A percentile compares a stretch with the other conserved stretches of the same genome.
phyloP scores from a whole-genome alignment of 768 basidiomycete genomes.

The Kwoniella shandongensis region DNA sequence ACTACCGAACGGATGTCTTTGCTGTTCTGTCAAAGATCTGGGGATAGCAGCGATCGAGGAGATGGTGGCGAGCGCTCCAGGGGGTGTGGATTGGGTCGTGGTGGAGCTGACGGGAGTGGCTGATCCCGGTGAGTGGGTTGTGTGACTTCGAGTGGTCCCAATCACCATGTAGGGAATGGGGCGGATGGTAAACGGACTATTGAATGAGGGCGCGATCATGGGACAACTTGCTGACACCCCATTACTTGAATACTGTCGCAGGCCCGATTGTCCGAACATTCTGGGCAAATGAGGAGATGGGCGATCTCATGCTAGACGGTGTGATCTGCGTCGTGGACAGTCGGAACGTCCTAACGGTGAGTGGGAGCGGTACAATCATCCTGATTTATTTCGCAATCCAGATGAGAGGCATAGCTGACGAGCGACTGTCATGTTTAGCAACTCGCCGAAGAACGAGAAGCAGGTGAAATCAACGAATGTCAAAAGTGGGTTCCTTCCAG shows the following conservation, averaged over 20 bases:
- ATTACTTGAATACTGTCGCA: constrained; percentile 4
- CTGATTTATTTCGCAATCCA: not conserved
- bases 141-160: not conserved
- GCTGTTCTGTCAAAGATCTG: constrained; percentile 93
- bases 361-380: constrained; percentile 9
- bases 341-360: constrained; percentile 68
- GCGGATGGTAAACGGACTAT: not conserved
- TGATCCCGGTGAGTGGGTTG: constrained; percentile 77
- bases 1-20: constrained; percentile 93
- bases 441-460: constrained; percentile 74
- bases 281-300: constrained; percentile 57
- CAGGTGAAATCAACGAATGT: constrained; percentile 66
- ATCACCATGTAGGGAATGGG: too few species aligned
- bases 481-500: constrained; percentile 36
- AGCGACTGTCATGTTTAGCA: constrained; percentile 60
- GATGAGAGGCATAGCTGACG: too few species aligned
- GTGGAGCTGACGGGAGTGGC: constrained; percentile 95
- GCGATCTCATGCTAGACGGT: constrained; percentile 63
- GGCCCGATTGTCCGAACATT: constrained; percentile 53
- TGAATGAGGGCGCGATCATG: not conserved
- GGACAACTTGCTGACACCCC: not conserved
- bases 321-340: constrained; percentile 92
- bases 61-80: constrained; percentile 54
- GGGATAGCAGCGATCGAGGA: constrained; percentile 93
- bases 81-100: constrained; percentile 78